Conservation (phyloP, 129 eudicot genomes). For the Flaveria robusta region DNA sequence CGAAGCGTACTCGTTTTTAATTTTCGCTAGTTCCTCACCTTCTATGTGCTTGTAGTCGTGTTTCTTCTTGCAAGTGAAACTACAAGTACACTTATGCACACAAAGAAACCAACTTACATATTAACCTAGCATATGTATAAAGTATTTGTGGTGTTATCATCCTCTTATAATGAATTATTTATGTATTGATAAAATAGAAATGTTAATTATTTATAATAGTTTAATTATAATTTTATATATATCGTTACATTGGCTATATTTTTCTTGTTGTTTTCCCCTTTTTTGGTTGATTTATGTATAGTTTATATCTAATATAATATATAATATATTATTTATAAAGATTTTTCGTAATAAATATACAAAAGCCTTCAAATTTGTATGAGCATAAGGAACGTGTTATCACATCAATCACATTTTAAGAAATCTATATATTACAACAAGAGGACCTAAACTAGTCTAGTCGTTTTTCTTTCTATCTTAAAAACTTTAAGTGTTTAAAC, state of each 20-base stretch:
- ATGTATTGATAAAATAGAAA: too few species aligned
- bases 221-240: neutral
- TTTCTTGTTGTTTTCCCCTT: neutral
- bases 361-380: neutral
- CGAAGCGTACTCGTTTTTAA: too few species aligned
- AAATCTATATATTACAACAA: neutral
- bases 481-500: too few species aligned
- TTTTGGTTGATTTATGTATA: neutral
- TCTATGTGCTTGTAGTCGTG: too few species aligned
- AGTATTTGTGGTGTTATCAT: too few species aligned
- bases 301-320: neutral
- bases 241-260: neutral
- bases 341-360: neutral
- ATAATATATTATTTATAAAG: neutral
- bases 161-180: too few species aligned
- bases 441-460: neutral
- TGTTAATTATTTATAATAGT: neutral
- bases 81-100: too few species aligned
- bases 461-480: neutral
- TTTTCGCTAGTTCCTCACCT: too few species aligned
- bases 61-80: too few species aligned
- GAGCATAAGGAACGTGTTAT: neutral
- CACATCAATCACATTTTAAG: neutral
- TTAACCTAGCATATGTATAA: too few species aligned
- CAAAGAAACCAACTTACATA: too few species aligned